Conservation (phyloP, 2,329 filamentous ascomycete species). For the Orbilia blumenaviensis region DNA sequence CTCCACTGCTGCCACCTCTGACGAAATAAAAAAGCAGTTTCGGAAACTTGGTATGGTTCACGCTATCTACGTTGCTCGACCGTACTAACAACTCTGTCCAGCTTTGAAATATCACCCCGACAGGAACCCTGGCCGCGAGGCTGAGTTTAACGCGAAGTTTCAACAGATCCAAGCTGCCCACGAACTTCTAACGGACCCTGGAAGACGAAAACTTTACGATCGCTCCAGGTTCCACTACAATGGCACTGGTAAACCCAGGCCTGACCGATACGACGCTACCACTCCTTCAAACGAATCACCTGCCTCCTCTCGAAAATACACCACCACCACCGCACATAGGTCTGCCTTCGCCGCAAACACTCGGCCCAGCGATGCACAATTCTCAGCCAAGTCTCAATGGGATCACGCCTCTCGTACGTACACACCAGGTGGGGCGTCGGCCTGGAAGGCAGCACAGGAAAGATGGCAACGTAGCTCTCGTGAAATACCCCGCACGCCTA, state of each 20-base stretch:
- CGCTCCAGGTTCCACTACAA: conserved; percentile 31
- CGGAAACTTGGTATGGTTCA: conserved; percentile 75
- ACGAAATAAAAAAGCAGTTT: conserved; percentile 86
- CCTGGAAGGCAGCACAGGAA: conserved; percentile 46
- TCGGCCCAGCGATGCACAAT: conserved; percentile 23
- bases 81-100: conserved; percentile 59
- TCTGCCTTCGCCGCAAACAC: conserved; percentile 10
- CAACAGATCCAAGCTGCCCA: conserved; percentile 86
- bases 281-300: not conserved
- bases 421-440: conserved; percentile 25
- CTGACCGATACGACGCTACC: conserved; percentile 10
- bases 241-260: conserved; percentile 24
- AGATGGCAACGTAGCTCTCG: conserved; percentile 28
- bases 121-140: conserved; percentile 82
- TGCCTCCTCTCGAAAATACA: conserved; percentile 19
- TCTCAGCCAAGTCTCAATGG: conserved; percentile 39
- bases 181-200: conserved; percentile 74
- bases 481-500: conserved; percentile 46
- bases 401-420: conserved; percentile 34
- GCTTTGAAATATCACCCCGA: conserved; percentile 89
- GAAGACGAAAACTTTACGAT: conserved; percentile 71
- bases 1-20: conserved; percentile 71
- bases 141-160: conserved; percentile 81
- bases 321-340: not conserved
- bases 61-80: conserved; percentile 15